Percentiles rank a stretch among this genome's conserved stretches.
phyloP scores from a whole-genome alignment of 495 filamentous ascomycete species.

The Podospora comata region DNA sequence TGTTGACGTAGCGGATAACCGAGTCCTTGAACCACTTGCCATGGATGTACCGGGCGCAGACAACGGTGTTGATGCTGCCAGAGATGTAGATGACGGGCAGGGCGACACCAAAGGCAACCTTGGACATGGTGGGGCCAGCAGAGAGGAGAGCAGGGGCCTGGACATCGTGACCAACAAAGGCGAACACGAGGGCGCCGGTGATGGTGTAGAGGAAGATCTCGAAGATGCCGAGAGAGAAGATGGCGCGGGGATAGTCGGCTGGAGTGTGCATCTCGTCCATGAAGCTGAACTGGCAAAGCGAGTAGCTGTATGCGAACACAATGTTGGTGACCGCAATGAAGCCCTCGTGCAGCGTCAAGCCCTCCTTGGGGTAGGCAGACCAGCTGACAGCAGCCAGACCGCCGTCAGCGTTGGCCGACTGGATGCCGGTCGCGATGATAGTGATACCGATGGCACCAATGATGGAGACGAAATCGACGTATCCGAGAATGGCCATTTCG shows the following conservation, averaged over 20 bases:
- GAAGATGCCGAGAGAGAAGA: constrained; percentile 60
- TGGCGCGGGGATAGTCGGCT: constrained; percentile 62
- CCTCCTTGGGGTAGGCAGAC: constrained; percentile 44
- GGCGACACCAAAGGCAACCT: constrained; percentile 76
- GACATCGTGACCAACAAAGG: constrained; percentile 67
- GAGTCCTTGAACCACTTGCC: constrained; percentile 57
- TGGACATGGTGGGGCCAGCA: constrained; percentile 57
- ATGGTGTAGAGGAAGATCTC: constrained; percentile 67
- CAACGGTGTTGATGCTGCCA: constrained; percentile 59
- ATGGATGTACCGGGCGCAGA: constrained; percentile 62
- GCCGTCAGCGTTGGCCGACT: constrained; percentile 36
- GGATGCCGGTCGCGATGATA: constrained; percentile 63
- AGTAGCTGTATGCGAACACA: constrained; percentile 69
- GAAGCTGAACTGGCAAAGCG: constrained; percentile 71
- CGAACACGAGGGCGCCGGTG: constrained; percentile 67
- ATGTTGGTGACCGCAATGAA: constrained; percentile 71
- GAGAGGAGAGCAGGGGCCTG: constrained; percentile 66
- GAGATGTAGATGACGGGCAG: constrained; percentile 75
- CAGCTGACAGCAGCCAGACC: constrained; percentile 38
- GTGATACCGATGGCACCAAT: constrained; percentile 61
- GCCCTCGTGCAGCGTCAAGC: constrained; percentile 39
- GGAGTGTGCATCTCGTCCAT: constrained; percentile 75
- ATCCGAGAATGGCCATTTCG: constrained; percentile 57
- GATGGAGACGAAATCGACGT: constrained; percentile 64
- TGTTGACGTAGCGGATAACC: constrained; percentile 58